These are phyloP conservation scores for Populus trichocarpa DNA, from an alignment of 441 rosid genomes.

Conservation along the genomic window DNA sequence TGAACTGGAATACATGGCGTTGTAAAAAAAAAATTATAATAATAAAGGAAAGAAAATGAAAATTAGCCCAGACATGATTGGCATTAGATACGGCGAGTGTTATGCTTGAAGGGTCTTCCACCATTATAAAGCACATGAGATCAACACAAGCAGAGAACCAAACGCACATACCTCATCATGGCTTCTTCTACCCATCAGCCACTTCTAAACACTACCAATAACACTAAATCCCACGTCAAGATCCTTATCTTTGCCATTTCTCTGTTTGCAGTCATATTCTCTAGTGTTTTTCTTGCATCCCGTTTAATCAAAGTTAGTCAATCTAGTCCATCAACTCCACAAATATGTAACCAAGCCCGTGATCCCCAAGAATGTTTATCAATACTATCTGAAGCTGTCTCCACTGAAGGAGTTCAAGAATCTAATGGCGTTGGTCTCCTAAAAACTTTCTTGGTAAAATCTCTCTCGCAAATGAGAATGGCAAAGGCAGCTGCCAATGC, in stretches of 20 bases:
- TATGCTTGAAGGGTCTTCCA: background rate
- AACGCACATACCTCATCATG: background rate
- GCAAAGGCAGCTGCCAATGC: background rate
- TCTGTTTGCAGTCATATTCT: background rate
- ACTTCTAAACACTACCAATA: background rate
- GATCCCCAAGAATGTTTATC: background rate
- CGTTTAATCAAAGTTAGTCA: conserved; percentile 7
- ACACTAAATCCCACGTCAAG: background rate
- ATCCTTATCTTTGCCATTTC: background rate
- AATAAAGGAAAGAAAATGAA: background rate
- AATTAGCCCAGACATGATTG: background rate
- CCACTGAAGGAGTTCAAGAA: background rate
- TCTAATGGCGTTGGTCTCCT: background rate
- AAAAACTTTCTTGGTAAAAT: background rate
- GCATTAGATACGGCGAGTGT: background rate
- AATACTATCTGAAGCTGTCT: conserved; percentile 12
- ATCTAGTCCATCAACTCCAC: background rate
- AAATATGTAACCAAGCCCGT: background rate
- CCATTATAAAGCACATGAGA: background rate
- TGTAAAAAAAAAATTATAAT: background rate
- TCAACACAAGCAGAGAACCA: background rate
- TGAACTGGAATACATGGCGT: background rate
- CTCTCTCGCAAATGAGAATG: conserved; percentile 5
- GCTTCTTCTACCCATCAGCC: background rate
- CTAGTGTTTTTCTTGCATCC: background rate